Conservation (phyloP, 352 stramenopile species). For the Phytopythium cucurbitacearum region DNA sequence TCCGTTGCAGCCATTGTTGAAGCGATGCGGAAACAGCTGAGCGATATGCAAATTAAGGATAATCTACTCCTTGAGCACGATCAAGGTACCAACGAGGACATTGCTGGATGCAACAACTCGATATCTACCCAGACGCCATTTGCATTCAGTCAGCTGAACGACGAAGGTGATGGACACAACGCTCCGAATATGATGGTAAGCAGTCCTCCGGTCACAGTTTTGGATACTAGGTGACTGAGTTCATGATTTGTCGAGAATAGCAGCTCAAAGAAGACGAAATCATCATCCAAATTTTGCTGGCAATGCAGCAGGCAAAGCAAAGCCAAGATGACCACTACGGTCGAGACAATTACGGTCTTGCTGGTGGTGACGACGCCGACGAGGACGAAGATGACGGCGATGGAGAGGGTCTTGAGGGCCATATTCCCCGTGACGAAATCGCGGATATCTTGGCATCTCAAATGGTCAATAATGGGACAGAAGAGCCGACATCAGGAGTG, state of each 20-base stretch:
- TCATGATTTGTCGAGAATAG: background rate
- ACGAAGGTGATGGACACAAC: slow-evolving; percentile 11
- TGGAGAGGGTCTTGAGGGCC: slow-evolving; percentile 15
- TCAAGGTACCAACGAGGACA: slow-evolving; percentile 2
- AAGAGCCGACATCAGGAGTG: slow-evolving; percentile 6
- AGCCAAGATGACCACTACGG: slow-evolving; percentile 12
- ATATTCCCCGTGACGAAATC: slow-evolving; percentile 39
- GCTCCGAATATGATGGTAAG: too few species aligned
- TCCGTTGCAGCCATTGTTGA: slow-evolving; percentile 54
- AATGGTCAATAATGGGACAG: slow-evolving; percentile 16
- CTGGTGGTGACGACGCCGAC: background rate
- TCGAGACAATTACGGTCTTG: slow-evolving; percentile 8
- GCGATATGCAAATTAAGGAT: slow-evolving; percentile 6
- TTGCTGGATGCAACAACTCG: slow-evolving; percentile 37
- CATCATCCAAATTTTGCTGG: slow-evolving; percentile 42
- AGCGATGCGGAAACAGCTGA: slow-evolving; percentile 25
- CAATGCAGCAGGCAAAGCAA: slow-evolving; percentile 36
- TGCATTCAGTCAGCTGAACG: slow-evolving; percentile 44
- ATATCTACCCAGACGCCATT: slow-evolving; percentile 42
- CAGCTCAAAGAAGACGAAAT: slow-evolving; percentile 35
- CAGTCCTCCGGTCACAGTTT: too few species aligned
- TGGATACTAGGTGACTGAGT: too few species aligned
- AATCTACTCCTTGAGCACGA: slow-evolving; percentile 5
- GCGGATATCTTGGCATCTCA: slow-evolving; percentile 69
- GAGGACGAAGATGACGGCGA: slow-evolving; percentile 17